Evolutionary conservation across 352 stramenopile genomes (phyloP).

Genomic region (Phytophthora megakarya): DNA sequence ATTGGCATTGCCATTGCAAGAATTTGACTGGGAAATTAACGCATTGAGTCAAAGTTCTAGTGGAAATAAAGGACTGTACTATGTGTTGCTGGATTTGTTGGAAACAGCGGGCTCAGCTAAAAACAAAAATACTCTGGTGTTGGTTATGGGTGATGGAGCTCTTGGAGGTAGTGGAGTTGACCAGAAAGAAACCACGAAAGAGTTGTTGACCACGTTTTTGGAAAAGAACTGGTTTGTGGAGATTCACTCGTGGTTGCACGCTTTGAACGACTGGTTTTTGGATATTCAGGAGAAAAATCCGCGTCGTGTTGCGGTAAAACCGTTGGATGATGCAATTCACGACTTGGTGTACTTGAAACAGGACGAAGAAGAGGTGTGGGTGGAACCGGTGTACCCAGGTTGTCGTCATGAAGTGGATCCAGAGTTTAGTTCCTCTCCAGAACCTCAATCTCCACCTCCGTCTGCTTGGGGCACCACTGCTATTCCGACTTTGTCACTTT

Average conservation of each 20-base stretch:
- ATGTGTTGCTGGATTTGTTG: slow-evolving; percentile 36
- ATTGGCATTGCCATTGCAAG: slow-evolving; percentile 23
- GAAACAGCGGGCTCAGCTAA: slow-evolving; percentile 20
- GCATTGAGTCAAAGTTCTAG: slow-evolving; percentile 35
- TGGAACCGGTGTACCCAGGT: slow-evolving; percentile 19
- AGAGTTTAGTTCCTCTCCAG: slow-evolving; percentile 1
- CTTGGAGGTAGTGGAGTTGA: slow-evolving; percentile 32
- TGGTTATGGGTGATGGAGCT: slow-evolving; percentile 47
- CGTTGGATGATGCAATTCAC: slow-evolving; percentile 37
- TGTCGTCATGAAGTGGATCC: slow-evolving; percentile 16
- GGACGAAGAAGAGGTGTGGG: slow-evolving; percentile 29
- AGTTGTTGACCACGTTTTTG: slow-evolving; percentile 40
- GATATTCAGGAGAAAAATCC: slow-evolving; percentile 36
- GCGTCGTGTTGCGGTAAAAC: slow-evolving; percentile 27
- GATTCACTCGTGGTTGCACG: slow-evolving; percentile 48
- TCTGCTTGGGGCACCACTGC: slow-evolving; percentile 19
- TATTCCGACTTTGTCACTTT: slow-evolving; percentile 19
- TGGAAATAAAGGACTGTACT: slow-evolving; percentile 41
- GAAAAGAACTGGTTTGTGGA: slow-evolving; percentile 43
- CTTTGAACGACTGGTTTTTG: slow-evolving; percentile 39
- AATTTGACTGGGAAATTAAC: slow-evolving; percentile 34
- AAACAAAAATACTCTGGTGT: slow-evolving; percentile 44
- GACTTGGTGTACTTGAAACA: slow-evolving; percentile 34
- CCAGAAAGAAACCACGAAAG: slow-evolving; percentile 38
- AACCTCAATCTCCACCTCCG: slow-evolving; percentile 8